Percentiles rank a stretch among this genome's conserved stretches.
Evolutionary conservation across 169 alveolate genomes (phyloP).

Genomic region (Plasmodium berghei): DNA sequence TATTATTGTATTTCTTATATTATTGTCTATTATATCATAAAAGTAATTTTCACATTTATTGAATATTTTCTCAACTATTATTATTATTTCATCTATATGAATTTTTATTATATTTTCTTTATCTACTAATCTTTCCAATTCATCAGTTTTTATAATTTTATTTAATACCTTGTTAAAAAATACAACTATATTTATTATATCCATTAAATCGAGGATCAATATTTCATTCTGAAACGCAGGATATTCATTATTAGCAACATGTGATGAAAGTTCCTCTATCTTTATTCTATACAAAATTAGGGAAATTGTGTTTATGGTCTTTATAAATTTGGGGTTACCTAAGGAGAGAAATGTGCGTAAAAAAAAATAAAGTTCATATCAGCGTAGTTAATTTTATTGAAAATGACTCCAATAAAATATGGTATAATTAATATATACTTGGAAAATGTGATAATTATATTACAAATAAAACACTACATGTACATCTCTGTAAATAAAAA

Average conservation of each 20-base stretch:
- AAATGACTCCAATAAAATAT: no score
- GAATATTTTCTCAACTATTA: conserved; percentile 19
- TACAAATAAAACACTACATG: no score
- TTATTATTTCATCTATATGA: conserved; percentile 22
- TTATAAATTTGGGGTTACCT: conserved; percentile 23
- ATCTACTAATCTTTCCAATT: conserved; percentile 25
- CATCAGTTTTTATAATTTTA: conserved; percentile 18
- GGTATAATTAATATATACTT: no score
- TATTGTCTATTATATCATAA: conserved; percentile 55
- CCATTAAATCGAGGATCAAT: conserved; percentile 47
- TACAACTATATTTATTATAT: conserved; percentile 41
- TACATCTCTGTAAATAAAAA: background rate
- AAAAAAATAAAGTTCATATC: background rate
- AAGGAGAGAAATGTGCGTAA: background rate
- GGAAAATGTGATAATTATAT: no score
- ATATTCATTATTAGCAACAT: background rate
- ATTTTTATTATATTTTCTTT: conserved; percentile 30
- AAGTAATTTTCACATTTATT: conserved; percentile 35
- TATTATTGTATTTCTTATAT: conserved; percentile 21
- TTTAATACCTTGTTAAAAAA: conserved; percentile 57
- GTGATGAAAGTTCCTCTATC: conserved; percentile 6
- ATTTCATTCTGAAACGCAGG: conserved; percentile 41
- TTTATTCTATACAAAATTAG: conserved; percentile 41
- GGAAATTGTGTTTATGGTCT: conserved; percentile 45
- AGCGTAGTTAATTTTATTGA: background rate